These are phyloP conservation scores for Rhizoclosmatium sp. DNA, from an alignment of 192 early-diverging fungal genomes.

Conservation along the genomic window DNA sequence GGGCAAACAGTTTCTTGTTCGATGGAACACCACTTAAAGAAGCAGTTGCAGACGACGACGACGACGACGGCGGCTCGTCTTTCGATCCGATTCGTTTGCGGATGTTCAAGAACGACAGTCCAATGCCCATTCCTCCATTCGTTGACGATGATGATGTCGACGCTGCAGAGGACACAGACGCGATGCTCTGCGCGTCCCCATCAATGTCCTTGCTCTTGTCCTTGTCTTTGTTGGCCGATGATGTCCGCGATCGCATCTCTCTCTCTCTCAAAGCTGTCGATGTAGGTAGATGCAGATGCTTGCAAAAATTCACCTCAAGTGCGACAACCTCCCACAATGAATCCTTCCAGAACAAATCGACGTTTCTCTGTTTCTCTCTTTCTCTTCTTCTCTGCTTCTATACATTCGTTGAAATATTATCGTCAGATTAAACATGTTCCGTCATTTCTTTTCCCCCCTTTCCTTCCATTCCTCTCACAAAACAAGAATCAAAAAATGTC, in stretches of 20 bases:
- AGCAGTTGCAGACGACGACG: background rate
- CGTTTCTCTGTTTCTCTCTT: too few species aligned
- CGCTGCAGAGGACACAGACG: background rate
- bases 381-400: too few species aligned
- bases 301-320: too few species aligned
- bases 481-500: background rate
- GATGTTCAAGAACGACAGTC: slow-evolving; percentile 11
- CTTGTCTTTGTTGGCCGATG: background rate
- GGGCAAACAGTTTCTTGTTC: too few species aligned
- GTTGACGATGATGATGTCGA: background rate
- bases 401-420: too few species aligned
- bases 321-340: too few species aligned
- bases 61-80: background rate
- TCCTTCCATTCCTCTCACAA: background rate
- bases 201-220: background rate
- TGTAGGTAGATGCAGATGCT: background rate
- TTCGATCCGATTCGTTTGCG: slow-evolving; percentile 7
- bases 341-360: too few species aligned
- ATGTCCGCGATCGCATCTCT: background rate
- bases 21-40: too few species aligned
- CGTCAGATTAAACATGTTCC: too few species aligned
- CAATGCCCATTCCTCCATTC: background rate
- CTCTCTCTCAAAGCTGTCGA: background rate
- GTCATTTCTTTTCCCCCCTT: too few species aligned
- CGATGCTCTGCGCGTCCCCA: background rate